Base-by-base conservation (phyloP, 768 basidiomycete genomes). In the Dacryopinax primogenitus region DNA sequence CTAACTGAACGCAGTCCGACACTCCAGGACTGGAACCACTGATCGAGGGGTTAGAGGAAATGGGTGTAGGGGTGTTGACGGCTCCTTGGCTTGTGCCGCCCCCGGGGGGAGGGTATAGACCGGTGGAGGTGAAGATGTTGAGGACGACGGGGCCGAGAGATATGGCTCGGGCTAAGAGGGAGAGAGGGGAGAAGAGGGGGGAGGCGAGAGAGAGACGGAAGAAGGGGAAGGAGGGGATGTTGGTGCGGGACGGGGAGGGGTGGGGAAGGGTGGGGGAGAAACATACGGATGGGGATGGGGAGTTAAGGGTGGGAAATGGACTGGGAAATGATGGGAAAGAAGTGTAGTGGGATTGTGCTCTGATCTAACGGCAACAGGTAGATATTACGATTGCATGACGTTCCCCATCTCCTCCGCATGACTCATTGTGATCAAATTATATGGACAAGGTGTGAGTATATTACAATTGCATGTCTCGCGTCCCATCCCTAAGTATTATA, bases 61-160 rank as follows among this genome's bases (percentile, higher is more conserved):
- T 32, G 15, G 23, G 12, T 65, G 62, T 64, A n/a, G 89, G n/a
- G 81, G 83, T 12, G 21, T 71, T 87, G 15, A 75, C 79, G 16
- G 88, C 89, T 0, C 77, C 84, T 4, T 94, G 91, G 91, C 76
- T 83, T 15, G 72, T 70, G 66, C 16, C 65, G 66, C 21, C n/a
- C 63, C 62, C 64, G n/a, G 21, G 62, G 13, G 33, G 15, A 2
- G 45, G 13, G 62, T 67, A 86, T 28, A 75, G 87, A 41, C 84
- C 86, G 1, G 90, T 90, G 0, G 86, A 90, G 71, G 79, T 92
- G 68, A 94, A 92, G 71, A 89, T 91, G 68, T 72, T 92, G 23
- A 80, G 81, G 18, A 93, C 92, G 1, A 83, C 85, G 32, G 83
- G 85, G 2, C 91, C 91, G 1, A 85, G 82, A 70, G 87, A 92